Evolutionary conservation across 352 stramenopile species (phyloP), one percentile per base, ranked within the genome.

Genomic region (Phytopythium ostracodes): DNA sequence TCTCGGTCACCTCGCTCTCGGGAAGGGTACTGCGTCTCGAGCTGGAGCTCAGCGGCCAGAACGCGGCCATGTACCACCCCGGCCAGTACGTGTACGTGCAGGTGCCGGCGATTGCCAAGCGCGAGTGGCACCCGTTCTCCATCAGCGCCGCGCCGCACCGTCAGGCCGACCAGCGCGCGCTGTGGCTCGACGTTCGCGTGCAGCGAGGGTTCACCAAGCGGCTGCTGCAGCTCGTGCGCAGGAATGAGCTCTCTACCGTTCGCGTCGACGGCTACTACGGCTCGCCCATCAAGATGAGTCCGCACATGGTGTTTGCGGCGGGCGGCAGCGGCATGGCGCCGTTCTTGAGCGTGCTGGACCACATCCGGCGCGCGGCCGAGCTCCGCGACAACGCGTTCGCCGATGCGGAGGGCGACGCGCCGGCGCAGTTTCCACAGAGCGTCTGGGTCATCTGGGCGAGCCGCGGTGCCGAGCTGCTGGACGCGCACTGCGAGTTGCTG

Each of bases 11-110:
- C 29, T 75, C 57, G 27, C 67, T 83, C 47, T 76, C 63, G 22
- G 72, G 84, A 52, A 71, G 76, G 33, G 60, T 87, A 42, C 63
- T 91, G 31, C 78, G 87, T 51, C 71, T 92, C 17, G 77, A 88
- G 56, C 51, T 91, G 40, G 89, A 83, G 53, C 47, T 72, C 11
- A 18, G 29, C 11, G 35, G 31, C 10, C 22, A 47, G 17, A 6
- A 24, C 53, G 9, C 29, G 2, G 24, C 25, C 2, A 8, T 20
- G n/a, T 47, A 14, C 6, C n/a, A 3, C 11, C 73, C 81, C 1
- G 81, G 79, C 0, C 84, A 92, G 56, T 89, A 83, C 60, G 84
- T 92, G 27, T 92, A 91, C 67, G 70, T 91, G 59, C 81, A 86
- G 53, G 69, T 88, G 40, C 66, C 80, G 29, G 64, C 74, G 11